Percentiles rank a stretch among this genome's conserved stretches.
These are phyloP conservation scores for Erythrophleum ivorense DNA, from an alignment of 331 rosid genomes.

Conservation along the genomic window DNA sequence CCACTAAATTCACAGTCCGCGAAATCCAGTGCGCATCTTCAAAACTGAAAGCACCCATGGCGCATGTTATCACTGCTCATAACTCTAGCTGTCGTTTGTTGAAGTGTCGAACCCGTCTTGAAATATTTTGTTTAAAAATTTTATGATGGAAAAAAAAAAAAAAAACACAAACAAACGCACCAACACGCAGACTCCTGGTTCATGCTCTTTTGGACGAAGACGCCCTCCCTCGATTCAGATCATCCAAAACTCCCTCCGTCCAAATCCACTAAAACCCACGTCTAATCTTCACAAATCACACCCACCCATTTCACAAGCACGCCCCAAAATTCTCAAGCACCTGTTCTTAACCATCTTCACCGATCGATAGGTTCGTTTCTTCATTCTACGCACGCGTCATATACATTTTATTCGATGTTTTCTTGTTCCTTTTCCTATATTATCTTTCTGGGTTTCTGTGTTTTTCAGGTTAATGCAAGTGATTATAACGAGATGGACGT, in stretches of 20 bases:
- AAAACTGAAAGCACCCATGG: slow-evolving; percentile 20
- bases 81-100: slow-evolving; percentile 18
- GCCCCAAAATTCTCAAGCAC: slow-evolving; percentile 25
- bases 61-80: slow-evolving; percentile 41
- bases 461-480: slow-evolving; percentile 52
- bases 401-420: slow-evolving; percentile 21
- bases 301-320: slow-evolving; percentile 50
- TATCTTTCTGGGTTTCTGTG: slow-evolving; percentile 21
- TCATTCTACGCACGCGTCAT: slow-evolving; percentile 31
- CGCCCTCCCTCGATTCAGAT: slow-evolving; percentile 61
- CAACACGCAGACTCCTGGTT: slow-evolving; percentile 38
- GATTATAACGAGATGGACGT: slow-evolving; percentile 60
- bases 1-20: slow-evolving; percentile 1
- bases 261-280: slow-evolving; percentile 59
- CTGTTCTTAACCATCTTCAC: slow-evolving; percentile 27
- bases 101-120: slow-evolving; percentile 12
- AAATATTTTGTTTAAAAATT: slow-evolving; percentile 11
- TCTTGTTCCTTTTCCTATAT: slow-evolving; percentile 4
- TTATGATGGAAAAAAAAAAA: neutral
- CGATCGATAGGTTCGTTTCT: slow-evolving; percentile 39
- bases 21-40: slow-evolving; percentile 46
- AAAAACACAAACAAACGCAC: neutral
- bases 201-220: slow-evolving; percentile 62
- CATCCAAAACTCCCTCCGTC: slow-evolving; percentile 41
- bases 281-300: slow-evolving; percentile 47